Base-by-base conservation (phyloP, 2,329 filamentous ascomycete genomes). In the Penicillium sp. region DNA sequence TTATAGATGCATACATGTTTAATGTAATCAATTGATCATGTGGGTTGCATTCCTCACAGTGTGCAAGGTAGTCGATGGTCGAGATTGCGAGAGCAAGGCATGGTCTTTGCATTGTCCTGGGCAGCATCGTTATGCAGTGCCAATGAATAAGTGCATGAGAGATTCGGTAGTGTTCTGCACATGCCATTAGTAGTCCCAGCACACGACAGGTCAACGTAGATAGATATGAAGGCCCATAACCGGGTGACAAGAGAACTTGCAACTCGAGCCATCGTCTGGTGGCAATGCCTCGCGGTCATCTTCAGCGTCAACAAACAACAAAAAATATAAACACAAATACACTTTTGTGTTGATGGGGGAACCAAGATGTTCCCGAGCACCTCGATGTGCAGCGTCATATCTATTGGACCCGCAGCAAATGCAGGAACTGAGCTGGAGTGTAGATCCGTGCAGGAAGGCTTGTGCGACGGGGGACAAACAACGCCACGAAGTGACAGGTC, bases 11-110 rank as follows among this genome's bases (percentile, higher is more conserved):
- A 54, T 57, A 54, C 46, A 56, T 60, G 46, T 45, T 53, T 51
- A 62, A 62, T 57, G 49, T 61, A 62, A 63, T 62, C 55, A 51
- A 44, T 56, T 53, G 30, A 39, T 20, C 24, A 51, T 40, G 51
- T 42, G 42, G 52, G 27, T 28, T n/a, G 11, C 22, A 28, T n/a
- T 31, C 11, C 22, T 28, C 28, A 20, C 5, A 25, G 8, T 43
- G 31, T 28, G 8, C 16, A 36, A n/a, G 35, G 38, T n/a, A 36
- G 30, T 24, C 16, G 16, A 42, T 49, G 27, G 51, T 41, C 44
- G 31, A 46, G 22, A 46, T 48, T 9, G 27, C 11, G 39, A 51
- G 43, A 24, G 36, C 33, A 13, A 48, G 22, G 43, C 40, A 46
- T 40, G 36, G 44, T 31, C 25, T 42, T 44, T 54, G 39, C 48